phyloP scores from a whole-genome alignment of 345 rosid species.

The Syzygium aromaticum region DNA sequence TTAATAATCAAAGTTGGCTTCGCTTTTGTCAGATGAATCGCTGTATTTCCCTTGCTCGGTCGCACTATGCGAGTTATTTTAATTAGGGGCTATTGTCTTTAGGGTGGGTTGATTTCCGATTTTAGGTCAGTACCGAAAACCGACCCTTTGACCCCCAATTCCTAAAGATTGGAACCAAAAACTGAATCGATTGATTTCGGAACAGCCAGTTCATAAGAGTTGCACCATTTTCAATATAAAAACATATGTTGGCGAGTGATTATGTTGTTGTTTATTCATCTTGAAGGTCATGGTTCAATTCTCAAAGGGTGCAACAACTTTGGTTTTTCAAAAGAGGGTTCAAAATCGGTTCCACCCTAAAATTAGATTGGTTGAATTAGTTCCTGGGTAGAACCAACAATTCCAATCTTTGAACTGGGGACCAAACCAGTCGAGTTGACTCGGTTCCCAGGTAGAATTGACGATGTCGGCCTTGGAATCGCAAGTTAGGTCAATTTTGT shows the following conservation, averaged over 20 bases:
- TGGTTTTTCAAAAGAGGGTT: neutral
- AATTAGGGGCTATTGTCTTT: neutral
- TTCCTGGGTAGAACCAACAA: neutral
- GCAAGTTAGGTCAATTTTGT: neutral
- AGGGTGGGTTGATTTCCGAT: rapidly evolving
- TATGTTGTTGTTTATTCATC: neutral
- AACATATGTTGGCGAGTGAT: neutral
- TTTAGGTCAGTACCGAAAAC: neutral
- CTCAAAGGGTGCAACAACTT: neutral
- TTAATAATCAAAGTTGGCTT: neutral
- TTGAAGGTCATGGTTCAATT: neutral
- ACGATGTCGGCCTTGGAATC: neutral
- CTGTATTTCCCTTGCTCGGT: neutral
- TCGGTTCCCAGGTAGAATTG: neutral
- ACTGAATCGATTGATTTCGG: rapidly evolving
- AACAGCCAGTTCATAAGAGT: neutral
- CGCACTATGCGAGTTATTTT: neutral
- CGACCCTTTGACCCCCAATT: neutral
- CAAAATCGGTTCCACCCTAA: neutral
- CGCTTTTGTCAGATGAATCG: neutral
- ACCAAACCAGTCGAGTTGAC: neutral
- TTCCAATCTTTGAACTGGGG: rapidly evolving
- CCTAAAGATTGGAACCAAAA: neutral
- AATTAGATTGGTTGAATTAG: neutral
- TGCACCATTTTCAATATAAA: neutral